Evolutionary conservation across 768 basidiomycete species (phyloP).

Genomic region (Tephrocybe sp.): DNA sequence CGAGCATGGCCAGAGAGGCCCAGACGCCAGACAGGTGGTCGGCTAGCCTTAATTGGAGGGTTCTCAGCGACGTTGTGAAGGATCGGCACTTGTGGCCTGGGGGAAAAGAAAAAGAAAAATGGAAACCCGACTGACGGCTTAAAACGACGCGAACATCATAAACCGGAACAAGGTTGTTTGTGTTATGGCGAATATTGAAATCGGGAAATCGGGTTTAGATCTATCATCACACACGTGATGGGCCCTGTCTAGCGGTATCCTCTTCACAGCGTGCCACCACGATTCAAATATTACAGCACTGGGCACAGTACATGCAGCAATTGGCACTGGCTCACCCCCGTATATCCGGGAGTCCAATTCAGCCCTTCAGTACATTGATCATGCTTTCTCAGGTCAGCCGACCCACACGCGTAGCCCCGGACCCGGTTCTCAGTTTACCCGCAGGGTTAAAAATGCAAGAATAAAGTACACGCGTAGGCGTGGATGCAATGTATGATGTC

Average conservation of each 20-base stretch:
- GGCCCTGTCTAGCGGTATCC: slow-evolving; percentile 1
- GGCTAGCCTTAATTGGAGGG: slow-evolving; percentile 8
- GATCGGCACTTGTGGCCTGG: not conserved
- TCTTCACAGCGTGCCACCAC: not conserved
- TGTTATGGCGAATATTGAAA: slow-evolving; percentile 12
- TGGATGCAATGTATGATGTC: slow-evolving; percentile 3
- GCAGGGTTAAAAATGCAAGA: slow-evolving; percentile 9
- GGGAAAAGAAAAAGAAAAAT: slow-evolving; percentile 1
- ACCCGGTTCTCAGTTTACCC: slow-evolving; percentile 10
- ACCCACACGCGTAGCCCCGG: slow-evolving; percentile 10
- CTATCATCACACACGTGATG: slow-evolving; percentile 19
- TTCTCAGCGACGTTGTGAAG: slow-evolving; percentile 15
- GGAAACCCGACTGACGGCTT: slow-evolving; percentile 4
- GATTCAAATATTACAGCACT: not conserved
- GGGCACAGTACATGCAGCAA: not conserved
- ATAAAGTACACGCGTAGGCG: slow-evolving; percentile 7
- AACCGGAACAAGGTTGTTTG: slow-evolving; percentile 9
- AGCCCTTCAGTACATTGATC: not conserved
- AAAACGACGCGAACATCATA: slow-evolving; percentile 18
- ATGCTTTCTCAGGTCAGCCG: slow-evolving; percentile 11
- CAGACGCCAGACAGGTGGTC: slow-evolving; percentile 16
- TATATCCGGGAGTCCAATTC: slow-evolving; percentile 13
- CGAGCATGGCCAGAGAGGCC: slow-evolving; percentile 36
- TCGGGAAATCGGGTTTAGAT: slow-evolving; percentile 16
- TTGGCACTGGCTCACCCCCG: not conserved